Percentiles rank a stretch among this genome's conserved stretches.
Evolutionary conservation across 768 basidiomycete genomes (phyloP).

Genomic region (Cystobasidium tubakii): DNA sequence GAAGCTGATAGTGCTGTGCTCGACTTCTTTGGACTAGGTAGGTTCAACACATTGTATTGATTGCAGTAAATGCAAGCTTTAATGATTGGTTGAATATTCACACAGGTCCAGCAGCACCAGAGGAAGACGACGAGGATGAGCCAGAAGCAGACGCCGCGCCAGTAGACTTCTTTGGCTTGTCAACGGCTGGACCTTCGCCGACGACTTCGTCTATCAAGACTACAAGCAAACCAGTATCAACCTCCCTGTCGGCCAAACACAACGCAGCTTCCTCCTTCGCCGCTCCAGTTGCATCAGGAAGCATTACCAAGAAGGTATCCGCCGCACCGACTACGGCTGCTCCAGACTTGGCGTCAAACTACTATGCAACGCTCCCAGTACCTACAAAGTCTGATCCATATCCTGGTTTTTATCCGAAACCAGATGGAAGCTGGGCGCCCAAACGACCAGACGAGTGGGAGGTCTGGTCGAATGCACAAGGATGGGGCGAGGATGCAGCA

Average conservation of each 20-base stretch:
- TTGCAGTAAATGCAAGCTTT: no score
- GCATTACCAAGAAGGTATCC: slow-evolving; percentile 22
- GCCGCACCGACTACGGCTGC: slow-evolving; percentile 29
- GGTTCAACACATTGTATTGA: neutral
- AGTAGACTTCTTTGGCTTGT: slow-evolving; percentile 29
- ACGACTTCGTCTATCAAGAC: neutral
- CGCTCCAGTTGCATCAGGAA: neutral
- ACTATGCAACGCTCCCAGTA: slow-evolving; percentile 37
- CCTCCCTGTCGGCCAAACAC: neutral
- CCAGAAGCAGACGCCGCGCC: neutral
- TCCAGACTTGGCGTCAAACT: slow-evolving; percentile 34
- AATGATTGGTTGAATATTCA: no score
- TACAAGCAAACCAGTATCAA: neutral
- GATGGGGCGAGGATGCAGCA: neutral
- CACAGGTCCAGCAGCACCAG: neutral
- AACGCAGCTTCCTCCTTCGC: neutral
- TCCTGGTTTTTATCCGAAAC: slow-evolving; percentile 37
- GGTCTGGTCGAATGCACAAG: slow-evolving; percentile 24
- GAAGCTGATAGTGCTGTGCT: slow-evolving; percentile 18
- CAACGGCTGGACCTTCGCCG: neutral
- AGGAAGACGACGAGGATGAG: slow-evolving; percentile 4
- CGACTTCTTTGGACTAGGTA: slow-evolving; percentile 35
- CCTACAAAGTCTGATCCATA: slow-evolving; percentile 37
- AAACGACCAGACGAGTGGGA: slow-evolving; percentile 38
- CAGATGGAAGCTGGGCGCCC: slow-evolving; percentile 35